These are phyloP conservation scores for Parmales sp. DNA, from an alignment of 108 stramenopile species.

Conservation along the genomic window DNA sequence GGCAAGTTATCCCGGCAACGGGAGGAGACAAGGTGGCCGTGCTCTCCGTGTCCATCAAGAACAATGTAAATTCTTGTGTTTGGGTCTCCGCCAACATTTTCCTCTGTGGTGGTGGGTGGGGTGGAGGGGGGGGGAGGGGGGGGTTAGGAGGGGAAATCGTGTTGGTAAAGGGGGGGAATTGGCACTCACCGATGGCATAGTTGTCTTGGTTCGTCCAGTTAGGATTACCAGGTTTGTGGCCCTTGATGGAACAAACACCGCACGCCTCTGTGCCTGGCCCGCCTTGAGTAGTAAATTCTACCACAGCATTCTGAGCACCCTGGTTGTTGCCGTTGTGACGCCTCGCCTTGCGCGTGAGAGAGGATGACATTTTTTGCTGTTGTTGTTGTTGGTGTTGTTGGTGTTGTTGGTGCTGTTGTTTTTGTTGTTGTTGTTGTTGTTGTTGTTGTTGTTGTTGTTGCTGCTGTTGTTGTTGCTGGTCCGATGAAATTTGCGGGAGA, in stretches of 20 bases:
- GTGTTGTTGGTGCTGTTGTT: background rate
- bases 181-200: constrained; percentile 20
- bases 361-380: background rate
- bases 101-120: no score
- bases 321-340: background rate
- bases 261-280: background rate
- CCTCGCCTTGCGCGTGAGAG: background rate
- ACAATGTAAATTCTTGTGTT: constrained; percentile 26
- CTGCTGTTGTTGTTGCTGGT: background rate
- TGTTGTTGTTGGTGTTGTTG: background rate
- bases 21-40: constrained; percentile 16
- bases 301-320: background rate
- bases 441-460: background rate
- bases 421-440: background rate
- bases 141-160: no score
- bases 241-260: constrained; percentile 20
- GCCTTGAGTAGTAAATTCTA: background rate
- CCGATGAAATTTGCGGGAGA: background rate
- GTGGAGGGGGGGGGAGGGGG: no score
- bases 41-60: constrained; percentile 44
- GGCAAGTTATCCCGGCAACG: constrained; percentile 17
- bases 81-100: constrained; percentile 8
- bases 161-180: no score
- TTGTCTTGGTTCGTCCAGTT: constrained; percentile 46
- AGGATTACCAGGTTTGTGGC: constrained; percentile 36